These are phyloP conservation scores for Ceratocystis lukuohia DNA, from an alignment of 2,329 filamentous ascomycete species.

Conservation along the genomic window DNA sequence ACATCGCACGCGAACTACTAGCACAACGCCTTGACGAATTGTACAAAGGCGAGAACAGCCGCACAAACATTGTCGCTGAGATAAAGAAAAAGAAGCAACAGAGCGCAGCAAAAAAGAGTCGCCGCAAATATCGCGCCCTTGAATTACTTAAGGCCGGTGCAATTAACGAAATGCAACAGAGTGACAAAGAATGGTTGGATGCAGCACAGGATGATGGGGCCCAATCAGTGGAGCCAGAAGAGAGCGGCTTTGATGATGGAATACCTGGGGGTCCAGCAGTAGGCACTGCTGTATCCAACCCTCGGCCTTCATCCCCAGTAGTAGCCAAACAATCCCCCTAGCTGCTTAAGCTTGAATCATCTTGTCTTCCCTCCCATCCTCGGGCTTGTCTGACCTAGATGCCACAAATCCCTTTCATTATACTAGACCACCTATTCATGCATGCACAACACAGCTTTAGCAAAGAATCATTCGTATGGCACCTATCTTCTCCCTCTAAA, in stretches of 20 bases:
- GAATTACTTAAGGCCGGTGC: conserved; percentile 34
- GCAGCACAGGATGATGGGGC: not conserved
- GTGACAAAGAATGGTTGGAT: not conserved
- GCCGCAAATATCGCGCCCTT: conserved; percentile 60
- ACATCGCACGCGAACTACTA: conserved; percentile 64
- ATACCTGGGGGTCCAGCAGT: not conserved
- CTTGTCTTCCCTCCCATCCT: not conserved
- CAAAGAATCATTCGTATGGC: not conserved
- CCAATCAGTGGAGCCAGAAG: not conserved
- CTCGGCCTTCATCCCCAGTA: not conserved
- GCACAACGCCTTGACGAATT: conserved; percentile 61
- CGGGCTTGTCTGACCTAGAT: not conserved
- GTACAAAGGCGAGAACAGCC: conserved; percentile 55
- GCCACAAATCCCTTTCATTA: not conserved
- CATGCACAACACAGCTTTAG: not conserved
- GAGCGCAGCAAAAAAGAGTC: conserved; percentile 68
- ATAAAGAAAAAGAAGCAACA: conserved; percentile 55
- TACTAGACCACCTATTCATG: not conserved
- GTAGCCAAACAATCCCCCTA: not conserved
- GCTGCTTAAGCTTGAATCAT: not conserved
- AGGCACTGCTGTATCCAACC: not conserved
- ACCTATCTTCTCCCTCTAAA: no score
- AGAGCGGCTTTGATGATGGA: not conserved
- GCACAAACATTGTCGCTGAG: conserved; percentile 50
- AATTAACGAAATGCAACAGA: not conserved